Evolutionary conservation across 495 filamentous ascomycete genomes (phyloP).

Genomic region (Sordaria brevicollis): DNA sequence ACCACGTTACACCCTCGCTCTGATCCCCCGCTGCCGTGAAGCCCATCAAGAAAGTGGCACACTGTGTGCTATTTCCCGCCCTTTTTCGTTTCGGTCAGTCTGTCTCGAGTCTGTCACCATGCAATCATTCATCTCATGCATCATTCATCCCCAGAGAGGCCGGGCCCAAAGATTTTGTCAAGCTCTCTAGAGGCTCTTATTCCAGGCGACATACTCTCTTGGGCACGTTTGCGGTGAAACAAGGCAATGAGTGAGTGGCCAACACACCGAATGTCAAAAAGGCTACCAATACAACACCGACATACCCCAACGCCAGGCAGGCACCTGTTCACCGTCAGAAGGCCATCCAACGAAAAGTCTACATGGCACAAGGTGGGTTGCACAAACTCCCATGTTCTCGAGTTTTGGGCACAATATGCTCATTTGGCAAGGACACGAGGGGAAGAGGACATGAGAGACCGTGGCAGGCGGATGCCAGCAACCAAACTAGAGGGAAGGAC

Average conservation of each 20-base stretch:
- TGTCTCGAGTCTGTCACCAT: background rate
- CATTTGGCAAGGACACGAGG: background rate
- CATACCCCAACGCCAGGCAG: background rate
- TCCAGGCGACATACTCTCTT: too few species aligned
- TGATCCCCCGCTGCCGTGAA: background rate
- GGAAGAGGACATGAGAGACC: background rate
- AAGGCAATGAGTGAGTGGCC: background rate
- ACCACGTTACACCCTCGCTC: background rate
- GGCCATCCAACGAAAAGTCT: background rate
- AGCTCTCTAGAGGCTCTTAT: background rate
- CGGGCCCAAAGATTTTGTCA: background rate
- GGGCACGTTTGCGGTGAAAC: background rate
- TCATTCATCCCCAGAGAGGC: background rate
- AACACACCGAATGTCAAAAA: background rate
- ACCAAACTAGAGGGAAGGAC: background rate
- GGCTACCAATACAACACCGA: background rate
- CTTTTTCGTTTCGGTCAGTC: background rate
- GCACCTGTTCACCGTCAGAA: background rate
- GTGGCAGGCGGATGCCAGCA: background rate
- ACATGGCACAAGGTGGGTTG: background rate
- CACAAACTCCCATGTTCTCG: background rate
- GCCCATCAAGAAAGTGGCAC: background rate
- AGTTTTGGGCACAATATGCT: background rate
- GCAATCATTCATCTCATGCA: background rate
- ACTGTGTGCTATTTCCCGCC: background rate